These are phyloP conservation scores for Cicer yamashitae DNA, from an alignment of 306 rosid genomes.

Conservation along the genomic window DNA sequence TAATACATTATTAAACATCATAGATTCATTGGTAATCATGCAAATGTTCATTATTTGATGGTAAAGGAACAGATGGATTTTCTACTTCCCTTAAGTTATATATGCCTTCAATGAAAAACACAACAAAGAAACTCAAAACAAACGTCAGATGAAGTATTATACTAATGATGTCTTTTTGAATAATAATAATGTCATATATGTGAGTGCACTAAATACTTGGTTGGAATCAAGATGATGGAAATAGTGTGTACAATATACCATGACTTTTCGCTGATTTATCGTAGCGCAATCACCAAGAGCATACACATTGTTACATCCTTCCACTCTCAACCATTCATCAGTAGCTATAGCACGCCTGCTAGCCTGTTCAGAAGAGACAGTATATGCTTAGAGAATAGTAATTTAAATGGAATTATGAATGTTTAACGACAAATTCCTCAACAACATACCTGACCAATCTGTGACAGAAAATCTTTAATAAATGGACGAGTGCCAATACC, in stretches of 20 bases:
- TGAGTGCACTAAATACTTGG: not conserved
- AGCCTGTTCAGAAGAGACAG: conserved; percentile 56
- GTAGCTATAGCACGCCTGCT: conserved; percentile 94
- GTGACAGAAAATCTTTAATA: conserved; percentile 78
- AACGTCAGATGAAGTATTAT: not conserved
- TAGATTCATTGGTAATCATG: not conserved
- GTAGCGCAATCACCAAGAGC: conserved; percentile 99
- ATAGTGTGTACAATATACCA: conserved; percentile 56
- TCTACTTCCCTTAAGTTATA: not conserved
- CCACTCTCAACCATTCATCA: conserved; percentile 98
- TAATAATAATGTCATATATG: not conserved
- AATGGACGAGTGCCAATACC: conserved; percentile 96
- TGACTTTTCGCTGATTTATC: conserved; percentile 95
- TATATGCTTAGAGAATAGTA: not conserved
- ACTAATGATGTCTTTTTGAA: not conserved
- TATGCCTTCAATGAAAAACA: conserved; percentile 1
- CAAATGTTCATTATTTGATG: conserved; percentile 5
- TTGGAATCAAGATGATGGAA: conserved; percentile 4
- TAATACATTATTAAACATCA: not conserved
- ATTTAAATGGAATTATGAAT: conserved; percentile 29
- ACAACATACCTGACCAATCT: conserved; percentile 83
- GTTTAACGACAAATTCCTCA: conserved; percentile 33
- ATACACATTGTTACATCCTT: conserved; percentile 78
- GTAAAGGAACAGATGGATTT: not conserved
- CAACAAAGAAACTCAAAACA: conserved; percentile 14